phyloP scores from a whole-genome alignment of 495 filamentous ascomycete species.

The Aspergillus incahuasiensis region DNA sequence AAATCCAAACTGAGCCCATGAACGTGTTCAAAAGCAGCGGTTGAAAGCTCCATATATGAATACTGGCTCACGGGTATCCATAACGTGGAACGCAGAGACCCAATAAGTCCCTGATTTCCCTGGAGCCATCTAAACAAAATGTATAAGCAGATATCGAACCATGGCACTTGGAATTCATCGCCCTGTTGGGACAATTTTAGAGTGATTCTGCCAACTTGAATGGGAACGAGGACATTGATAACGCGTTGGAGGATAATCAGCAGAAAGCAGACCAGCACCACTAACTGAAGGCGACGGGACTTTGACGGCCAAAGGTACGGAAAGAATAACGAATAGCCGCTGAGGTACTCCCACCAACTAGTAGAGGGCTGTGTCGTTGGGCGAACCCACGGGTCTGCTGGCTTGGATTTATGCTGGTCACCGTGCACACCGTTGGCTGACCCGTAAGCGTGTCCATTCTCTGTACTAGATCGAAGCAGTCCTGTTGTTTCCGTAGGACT shows the following conservation, averaged over 20 bases:
- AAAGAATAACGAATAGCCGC: slow-evolving; percentile 83
- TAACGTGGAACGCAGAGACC: slow-evolving; percentile 71
- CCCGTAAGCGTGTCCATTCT: slow-evolving; percentile 53
- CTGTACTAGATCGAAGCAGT: slow-evolving; percentile 38
- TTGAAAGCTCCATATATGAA: slow-evolving; percentile 90
- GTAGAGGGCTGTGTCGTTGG: slow-evolving; percentile 62
- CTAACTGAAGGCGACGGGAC: slow-evolving; percentile 61
- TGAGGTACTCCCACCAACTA: slow-evolving; percentile 87
- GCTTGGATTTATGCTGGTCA: slow-evolving; percentile 35
- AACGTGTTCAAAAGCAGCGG: slow-evolving; percentile 94
- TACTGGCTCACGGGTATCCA: slow-evolving; percentile 98
- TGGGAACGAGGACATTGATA: slow-evolving; percentile 76
- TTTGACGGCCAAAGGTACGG: slow-evolving; percentile 92
- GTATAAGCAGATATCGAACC: slow-evolving; percentile 69
- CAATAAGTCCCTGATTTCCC: slow-evolving; percentile 79
- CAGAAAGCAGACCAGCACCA: slow-evolving; percentile 74
- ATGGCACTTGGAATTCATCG: slow-evolving; percentile 50
- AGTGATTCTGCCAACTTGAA: slow-evolving; percentile 70
- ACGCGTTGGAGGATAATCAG: slow-evolving; percentile 71
- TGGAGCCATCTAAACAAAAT: slow-evolving; percentile 81
- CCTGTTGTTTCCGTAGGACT: slow-evolving; percentile 51
- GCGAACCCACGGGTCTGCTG: slow-evolving; percentile 55
- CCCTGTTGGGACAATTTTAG: slow-evolving; percentile 54
- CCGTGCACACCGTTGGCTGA: slow-evolving; percentile 33
- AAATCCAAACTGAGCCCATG: slow-evolving; percentile 93